Evolutionary conservation across 179 eudicot genomes (phyloP).

Genomic region (Amaranthus tricolor): DNA sequence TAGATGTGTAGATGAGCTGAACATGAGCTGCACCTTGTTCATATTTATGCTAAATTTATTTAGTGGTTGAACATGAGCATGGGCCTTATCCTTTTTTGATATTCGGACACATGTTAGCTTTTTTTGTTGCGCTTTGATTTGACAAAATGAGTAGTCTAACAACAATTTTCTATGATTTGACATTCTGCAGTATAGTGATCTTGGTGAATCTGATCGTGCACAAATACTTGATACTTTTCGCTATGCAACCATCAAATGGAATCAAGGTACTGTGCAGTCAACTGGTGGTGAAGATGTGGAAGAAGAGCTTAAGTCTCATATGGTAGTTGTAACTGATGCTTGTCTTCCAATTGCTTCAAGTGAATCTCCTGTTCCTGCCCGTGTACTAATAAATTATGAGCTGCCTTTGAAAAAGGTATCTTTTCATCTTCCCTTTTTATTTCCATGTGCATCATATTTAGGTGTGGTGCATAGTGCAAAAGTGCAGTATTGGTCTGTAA

Average conservation of each 20-base stretch:
- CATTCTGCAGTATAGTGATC: slow-evolving; percentile 80
- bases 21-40: too few species aligned
- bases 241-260: slow-evolving; percentile 61
- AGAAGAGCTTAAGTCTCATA: slow-evolving; percentile 56
- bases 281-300: slow-evolving; percentile 41
- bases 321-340: slow-evolving; percentile 85
- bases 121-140: too few species aligned
- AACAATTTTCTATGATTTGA: not conserved
- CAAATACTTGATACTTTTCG: slow-evolving; percentile 59
- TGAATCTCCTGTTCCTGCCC: slow-evolving; percentile 72
- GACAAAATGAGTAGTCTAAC: too few species aligned
- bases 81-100: too few species aligned
- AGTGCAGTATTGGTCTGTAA: too few species aligned
- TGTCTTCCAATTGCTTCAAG: slow-evolving; percentile 80
- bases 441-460: not conserved
- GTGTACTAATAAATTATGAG: slow-evolving; percentile 81
- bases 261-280: slow-evolving; percentile 34
- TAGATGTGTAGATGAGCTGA: too few species aligned
- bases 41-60: too few species aligned
- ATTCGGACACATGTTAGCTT: too few species aligned
- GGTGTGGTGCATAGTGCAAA: not conserved
- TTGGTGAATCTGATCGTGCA: slow-evolving; percentile 74
- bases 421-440: not conserved
- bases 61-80: too few species aligned
- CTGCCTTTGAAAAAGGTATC: slow-evolving; percentile 77